A percentile compares a stretch with the other conserved stretches of the same genome.
Evolutionary conservation across 164 flowering plant species (phyloP).

Genomic region (Amborella trichopoda): DNA sequence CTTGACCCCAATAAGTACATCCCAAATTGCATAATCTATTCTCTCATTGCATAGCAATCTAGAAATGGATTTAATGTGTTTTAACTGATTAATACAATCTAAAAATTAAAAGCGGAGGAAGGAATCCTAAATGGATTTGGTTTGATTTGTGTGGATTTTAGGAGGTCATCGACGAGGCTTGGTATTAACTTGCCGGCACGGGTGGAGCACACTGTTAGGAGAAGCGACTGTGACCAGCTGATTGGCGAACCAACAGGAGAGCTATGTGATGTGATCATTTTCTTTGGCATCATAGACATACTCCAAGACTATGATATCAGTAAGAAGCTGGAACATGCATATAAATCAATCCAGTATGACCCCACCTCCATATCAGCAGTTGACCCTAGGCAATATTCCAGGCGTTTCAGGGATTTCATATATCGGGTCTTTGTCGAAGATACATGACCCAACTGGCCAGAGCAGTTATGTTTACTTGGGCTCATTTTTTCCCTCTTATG

Average conservation of each 20-base stretch:
- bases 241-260: constrained; percentile 48
- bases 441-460: too few species aligned
- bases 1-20: constrained; percentile 41
- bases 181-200: constrained; percentile 74
- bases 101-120: not conserved
- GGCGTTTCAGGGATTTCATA: constrained; percentile 64
- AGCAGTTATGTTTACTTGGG: too few species aligned
- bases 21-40: not conserved
- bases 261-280: constrained; percentile 43
- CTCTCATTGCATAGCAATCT: not conserved
- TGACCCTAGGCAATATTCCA: constrained; percentile 69
- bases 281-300: constrained; percentile 79
- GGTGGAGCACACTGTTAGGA: constrained; percentile 50
- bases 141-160: constrained; percentile 8
- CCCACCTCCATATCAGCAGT: constrained; percentile 78
- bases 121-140: not conserved
- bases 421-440: constrained; percentile 56
- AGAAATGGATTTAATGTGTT: not conserved
- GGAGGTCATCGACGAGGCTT: constrained; percentile 42
- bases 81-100: not conserved
- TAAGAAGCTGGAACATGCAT: constrained; percentile 83
- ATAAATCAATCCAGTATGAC: constrained; percentile 69
- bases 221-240: constrained; percentile 24
- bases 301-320: constrained; percentile 76
- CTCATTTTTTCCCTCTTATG: too few species aligned